Conservation (phyloP, 1,284 basidiomycete species). For the Agroathelia rolfsii region DNA sequence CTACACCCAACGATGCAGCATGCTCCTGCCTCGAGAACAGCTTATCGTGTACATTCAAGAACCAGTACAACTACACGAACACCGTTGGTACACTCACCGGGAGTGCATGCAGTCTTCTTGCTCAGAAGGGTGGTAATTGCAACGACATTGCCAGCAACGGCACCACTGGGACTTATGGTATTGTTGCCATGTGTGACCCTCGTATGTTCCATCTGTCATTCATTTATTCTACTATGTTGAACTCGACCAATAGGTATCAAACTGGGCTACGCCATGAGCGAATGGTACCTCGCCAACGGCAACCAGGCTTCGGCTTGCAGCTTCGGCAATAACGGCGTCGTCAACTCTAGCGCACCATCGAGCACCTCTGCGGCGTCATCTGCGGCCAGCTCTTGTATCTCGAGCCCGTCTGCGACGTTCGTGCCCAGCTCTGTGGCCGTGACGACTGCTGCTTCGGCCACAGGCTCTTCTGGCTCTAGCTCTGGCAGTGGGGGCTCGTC, state of each 20-base stretch:
- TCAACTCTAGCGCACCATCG: constrained; percentile 48
- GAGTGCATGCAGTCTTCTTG: constrained; percentile 64
- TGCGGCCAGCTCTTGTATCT: constrained; percentile 63
- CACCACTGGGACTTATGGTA: constrained; percentile 65
- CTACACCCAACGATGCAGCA: constrained; percentile 73
- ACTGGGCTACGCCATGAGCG: constrained; percentile 76
- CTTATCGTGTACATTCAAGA: constrained; percentile 66
- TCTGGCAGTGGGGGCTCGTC: constrained; percentile 17
- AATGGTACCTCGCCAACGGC: constrained; percentile 63
- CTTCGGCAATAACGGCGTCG: constrained; percentile 78
- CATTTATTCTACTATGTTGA: constrained; percentile 9
- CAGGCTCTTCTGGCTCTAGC: constrained; percentile 10
- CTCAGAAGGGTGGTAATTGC: constrained; percentile 52
- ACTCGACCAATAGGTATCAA: constrained; percentile 44
- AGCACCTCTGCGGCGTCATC: constrained; percentile 42
- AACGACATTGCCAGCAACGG: constrained; percentile 67
- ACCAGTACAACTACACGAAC: constrained; percentile 53
- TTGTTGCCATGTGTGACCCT: constrained; percentile 65
- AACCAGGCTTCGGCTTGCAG: constrained; percentile 53
- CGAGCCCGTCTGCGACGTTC: constrained; percentile 59
- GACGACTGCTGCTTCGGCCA: constrained; percentile 13
- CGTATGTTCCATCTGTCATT: constrained; percentile 32
- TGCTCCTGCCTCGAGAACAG: constrained; percentile 67
- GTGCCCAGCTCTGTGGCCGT: constrained; percentile 45
- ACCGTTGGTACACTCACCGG: constrained; percentile 64